Base-by-base conservation (phyloP, 1,284 basidiomycete species). In the Pseudozyma tsukubaensis region DNA sequence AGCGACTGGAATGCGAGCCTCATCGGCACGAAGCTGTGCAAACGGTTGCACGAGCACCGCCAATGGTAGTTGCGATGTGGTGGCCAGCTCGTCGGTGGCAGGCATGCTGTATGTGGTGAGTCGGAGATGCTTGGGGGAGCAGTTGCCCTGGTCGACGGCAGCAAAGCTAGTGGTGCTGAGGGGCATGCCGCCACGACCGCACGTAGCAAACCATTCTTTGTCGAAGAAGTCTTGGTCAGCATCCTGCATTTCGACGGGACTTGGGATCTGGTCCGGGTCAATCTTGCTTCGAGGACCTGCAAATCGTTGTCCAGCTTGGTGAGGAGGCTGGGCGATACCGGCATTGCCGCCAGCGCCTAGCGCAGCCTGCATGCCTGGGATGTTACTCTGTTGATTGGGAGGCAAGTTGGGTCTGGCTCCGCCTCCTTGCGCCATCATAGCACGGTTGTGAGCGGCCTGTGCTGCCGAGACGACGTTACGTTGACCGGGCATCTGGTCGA, bases 21-120 rank as follows among this genome's bases (percentile, higher is more conserved):
- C 84, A 51, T 91, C 89, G n/a, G 90, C 88, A 74, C 92, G 90
- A 34, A 90, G 88, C 60, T 92, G 91, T 0, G 93, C 93, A 79
- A 99, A 95, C 0, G 97, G 97, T 83, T 97, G 95, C 37, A 98
- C 88, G 24, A 94, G 86, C 1, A 94, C 89, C 9, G 90, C 92
- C 47, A 99, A 86, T 0, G 97, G 97, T 13, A 84, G 88, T 52
- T 90, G 89, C 56, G 94, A 94, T 19, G 94, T 91, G 6, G 89
- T 88, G 2, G 94, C 91, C 4, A 99, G 89, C 57, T 92, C 90
- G 14, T 91, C 90, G 2, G 92, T 91, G 61, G 89, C 88, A 2
- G 97, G 97, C 44, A 99, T 84, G 78, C 88, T 88, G 83, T 91
- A 90, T 4, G 91, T 89, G 6, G 91, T 90, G 45, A 89, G 82